Percentiles rank a stretch among this genome's conserved stretches.
Conservation (phyloP, 208 protist species). For the Leishmania arabica region DNA sequence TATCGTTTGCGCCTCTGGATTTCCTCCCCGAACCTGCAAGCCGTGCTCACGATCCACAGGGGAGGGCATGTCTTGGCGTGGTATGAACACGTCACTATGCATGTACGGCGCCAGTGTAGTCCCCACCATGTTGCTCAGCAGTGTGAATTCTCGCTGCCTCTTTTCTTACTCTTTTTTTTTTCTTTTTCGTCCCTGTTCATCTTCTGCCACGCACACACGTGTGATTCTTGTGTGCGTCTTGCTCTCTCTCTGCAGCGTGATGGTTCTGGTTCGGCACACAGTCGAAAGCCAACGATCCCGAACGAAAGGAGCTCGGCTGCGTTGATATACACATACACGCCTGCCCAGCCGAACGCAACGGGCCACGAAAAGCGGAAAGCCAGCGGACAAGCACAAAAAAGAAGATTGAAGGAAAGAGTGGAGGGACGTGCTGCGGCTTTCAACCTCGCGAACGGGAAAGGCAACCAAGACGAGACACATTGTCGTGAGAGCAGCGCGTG, state of each 20-base stretch:
- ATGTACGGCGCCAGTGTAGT: background rate
- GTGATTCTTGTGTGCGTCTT: background rate
- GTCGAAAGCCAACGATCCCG: background rate
- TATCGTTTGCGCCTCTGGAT: too few relatives aligned
- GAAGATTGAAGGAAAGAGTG: too few relatives aligned
- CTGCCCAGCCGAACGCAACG: background rate
- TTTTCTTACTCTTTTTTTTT: background rate
- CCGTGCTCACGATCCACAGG: too few relatives aligned
- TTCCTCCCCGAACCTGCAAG: too few relatives aligned
- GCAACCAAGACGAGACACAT: background rate
- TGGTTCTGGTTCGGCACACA: background rate
- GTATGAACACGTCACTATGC: background rate
- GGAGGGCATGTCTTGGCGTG: background rate
- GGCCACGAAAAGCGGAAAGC: background rate
- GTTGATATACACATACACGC: background rate
- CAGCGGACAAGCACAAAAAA: too few relatives aligned
- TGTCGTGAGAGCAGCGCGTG: too few relatives aligned
- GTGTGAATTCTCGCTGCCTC: background rate
- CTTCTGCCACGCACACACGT: background rate
- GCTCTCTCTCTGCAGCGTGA: background rate
- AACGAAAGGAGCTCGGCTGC: background rate
- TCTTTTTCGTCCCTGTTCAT: background rate
- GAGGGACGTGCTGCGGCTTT: too few relatives aligned
- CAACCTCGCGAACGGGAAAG: too few relatives aligned
- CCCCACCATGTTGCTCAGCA: background rate